Evolutionary conservation across 345 rosid genomes (phyloP).

Genomic region (Kandelia obovata): DNA sequence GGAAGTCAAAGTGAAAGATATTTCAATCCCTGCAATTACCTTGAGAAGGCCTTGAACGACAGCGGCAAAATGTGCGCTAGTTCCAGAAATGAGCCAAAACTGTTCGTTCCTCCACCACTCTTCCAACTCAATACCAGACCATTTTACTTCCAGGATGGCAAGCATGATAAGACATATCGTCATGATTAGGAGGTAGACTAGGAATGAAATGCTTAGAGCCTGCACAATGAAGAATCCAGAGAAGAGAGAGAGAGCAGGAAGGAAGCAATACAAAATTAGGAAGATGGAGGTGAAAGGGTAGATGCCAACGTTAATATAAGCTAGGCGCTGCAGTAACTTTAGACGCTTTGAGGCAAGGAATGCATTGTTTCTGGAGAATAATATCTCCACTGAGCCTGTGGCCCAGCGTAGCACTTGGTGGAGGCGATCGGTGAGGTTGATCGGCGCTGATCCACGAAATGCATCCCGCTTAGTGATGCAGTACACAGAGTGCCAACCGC

Average conservation of each 20-base stretch:
- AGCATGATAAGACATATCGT: conserved; percentile 61
- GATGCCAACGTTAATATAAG: conserved; percentile 84
- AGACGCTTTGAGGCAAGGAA: conserved; percentile 57
- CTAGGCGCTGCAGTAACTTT: conserved; percentile 76
- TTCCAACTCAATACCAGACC: conserved; percentile 77
- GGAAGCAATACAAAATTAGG: conserved; percentile 85
- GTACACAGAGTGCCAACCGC: conserved; percentile 94
- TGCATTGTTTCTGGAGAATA: conserved; percentile 94
- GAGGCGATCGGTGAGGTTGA: conserved; percentile 86
- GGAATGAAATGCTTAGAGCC: conserved; percentile 49
- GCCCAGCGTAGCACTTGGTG: conserved; percentile 98
- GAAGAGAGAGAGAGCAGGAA: conserved; percentile 90
- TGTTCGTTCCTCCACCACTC: conserved; percentile 99
- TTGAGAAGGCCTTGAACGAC: conserved; percentile 82
- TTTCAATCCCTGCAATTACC: conserved; percentile 85
- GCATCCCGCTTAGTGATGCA: conserved; percentile 88
- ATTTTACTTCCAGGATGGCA: conserved; percentile 78
- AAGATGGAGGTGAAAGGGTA: conserved; percentile 90
- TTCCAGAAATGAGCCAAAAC: conserved; percentile 88
- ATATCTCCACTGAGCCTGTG: conserved; percentile 91
- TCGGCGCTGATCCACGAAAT: conserved; percentile 88
- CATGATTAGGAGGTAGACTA: conserved; percentile 59
- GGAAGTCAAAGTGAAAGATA: conserved; percentile 85
- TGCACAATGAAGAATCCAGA: conserved; percentile 83
- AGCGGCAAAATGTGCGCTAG: conserved; percentile 88